These are phyloP conservation scores for Adiantum capillusveneris DNA, from an alignment of 75 land plant genomes.

Conservation along the genomic window DNA sequence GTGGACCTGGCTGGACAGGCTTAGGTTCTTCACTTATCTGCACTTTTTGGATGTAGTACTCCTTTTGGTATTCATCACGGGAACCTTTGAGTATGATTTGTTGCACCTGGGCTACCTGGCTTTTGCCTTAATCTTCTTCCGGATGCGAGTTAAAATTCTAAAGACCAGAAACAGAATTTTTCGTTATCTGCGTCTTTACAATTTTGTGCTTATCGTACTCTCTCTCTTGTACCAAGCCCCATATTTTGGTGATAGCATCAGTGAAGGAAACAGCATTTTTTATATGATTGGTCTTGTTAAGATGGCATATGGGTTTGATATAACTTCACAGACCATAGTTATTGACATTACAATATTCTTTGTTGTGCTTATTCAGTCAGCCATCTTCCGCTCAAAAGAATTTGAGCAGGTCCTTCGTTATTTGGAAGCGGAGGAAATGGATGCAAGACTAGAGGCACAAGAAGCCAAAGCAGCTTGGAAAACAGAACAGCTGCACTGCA, in stretches of 20 bases:
- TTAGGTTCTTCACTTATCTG: slow-evolving; percentile 72
- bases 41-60: slow-evolving; percentile 94
- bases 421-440: slow-evolving; percentile 92
- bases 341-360: slow-evolving; percentile 93
- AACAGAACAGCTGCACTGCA: slow-evolving; percentile 83
- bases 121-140: slow-evolving; percentile 87
- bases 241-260: slow-evolving; percentile 52
- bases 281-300: slow-evolving; percentile 83
- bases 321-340: slow-evolving; percentile 85
- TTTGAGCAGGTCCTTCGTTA: slow-evolving; percentile 84
- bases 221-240: slow-evolving; percentile 97
- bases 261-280: slow-evolving; percentile 42
- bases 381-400: slow-evolving; percentile 70
- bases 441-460: slow-evolving; percentile 78
- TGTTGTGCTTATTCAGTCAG: slow-evolving; percentile 78
- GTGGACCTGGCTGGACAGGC: slow-evolving; percentile 91
- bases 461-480: slow-evolving; percentile 95
- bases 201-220: slow-evolving; percentile 71
- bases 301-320: slow-evolving; percentile 89
- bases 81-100: slow-evolving; percentile 95
- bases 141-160: slow-evolving; percentile 72
- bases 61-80: slow-evolving; percentile 81
- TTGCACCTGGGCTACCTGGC: slow-evolving; percentile 93
- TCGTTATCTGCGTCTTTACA: slow-evolving; percentile 70
- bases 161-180: slow-evolving; percentile 79